phyloP scores from a whole-genome alignment of 306 rosid species.

The Myrica gale region DNA sequence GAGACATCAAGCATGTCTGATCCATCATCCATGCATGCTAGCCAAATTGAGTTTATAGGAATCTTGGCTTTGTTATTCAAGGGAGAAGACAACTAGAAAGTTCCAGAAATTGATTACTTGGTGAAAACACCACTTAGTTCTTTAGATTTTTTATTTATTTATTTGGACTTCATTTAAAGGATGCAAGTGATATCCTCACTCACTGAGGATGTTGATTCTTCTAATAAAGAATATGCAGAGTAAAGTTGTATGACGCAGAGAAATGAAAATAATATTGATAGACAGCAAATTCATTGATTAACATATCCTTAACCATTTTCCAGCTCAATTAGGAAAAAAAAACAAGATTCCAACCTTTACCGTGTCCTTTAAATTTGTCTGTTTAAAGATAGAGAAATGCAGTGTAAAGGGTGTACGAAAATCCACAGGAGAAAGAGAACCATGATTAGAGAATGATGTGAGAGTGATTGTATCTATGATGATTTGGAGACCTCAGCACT shows the following conservation, averaged over 20 bases:
- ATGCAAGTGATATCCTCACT: background rate
- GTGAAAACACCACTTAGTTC: too few relatives aligned
- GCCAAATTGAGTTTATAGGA: background rate
- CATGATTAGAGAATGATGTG: conserved; percentile 30
- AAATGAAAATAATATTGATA: background rate
- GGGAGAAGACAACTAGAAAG: background rate
- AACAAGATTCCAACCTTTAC: conserved; percentile 40
- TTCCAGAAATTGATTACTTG: too few relatives aligned
- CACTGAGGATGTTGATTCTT: background rate
- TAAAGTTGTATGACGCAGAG: background rate
- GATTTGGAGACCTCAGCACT: conserved; percentile 24
- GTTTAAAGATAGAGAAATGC: conserved; percentile 10
- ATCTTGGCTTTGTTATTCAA: background rate
- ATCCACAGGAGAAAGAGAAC: conserved; percentile 25
- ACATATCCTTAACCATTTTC: background rate
- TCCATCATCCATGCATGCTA: background rate
- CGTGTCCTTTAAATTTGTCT: conserved; percentile 11
- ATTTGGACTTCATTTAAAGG: background rate
- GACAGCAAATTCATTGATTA: background rate
- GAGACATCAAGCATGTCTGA: background rate
- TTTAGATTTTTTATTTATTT: background rate
- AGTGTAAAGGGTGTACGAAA: conserved; percentile 24
- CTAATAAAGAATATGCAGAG: background rate
- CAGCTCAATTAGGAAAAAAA: conserved; percentile 18
- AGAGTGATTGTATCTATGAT: conserved; percentile 17